These are phyloP conservation scores for Talinum fruticosum DNA, from an alignment of 148 eudicot genomes.

Conservation along the genomic window DNA sequence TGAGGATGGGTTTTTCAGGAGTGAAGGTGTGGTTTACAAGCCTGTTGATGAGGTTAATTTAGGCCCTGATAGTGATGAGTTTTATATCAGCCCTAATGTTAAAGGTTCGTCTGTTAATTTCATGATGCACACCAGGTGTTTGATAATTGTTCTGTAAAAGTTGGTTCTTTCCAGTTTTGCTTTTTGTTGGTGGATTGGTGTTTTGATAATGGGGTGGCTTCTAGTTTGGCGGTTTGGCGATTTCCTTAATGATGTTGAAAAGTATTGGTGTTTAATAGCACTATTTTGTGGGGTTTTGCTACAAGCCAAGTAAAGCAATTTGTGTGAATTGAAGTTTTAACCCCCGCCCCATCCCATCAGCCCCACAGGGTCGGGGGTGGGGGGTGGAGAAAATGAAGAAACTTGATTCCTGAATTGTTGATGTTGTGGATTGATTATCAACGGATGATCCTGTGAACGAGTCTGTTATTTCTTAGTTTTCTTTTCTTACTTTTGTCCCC, in stretches of 20 bases:
- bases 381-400: background rate
- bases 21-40: constrained; percentile 55
- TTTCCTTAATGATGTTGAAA: background rate
- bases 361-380: too few species aligned
- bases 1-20: constrained; percentile 26
- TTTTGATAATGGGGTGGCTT: background rate
- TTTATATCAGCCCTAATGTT: constrained; percentile 60
- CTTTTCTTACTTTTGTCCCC: background rate
- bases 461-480: background rate
- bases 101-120: constrained; percentile 47
- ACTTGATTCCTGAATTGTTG: background rate
- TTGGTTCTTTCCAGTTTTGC: background rate
- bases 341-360: background rate
- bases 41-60: constrained; percentile 59
- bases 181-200: background rate
- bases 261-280: background rate
- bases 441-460: background rate
- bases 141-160: background rate
- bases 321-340: background rate
- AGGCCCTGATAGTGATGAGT: constrained; percentile 52
- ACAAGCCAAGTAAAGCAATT: background rate
- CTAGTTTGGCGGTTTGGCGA: background rate
- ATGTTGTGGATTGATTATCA: background rate
- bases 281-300: background rate
- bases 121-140: constrained; percentile 16